Evolutionary conservation across 768 basidiomycete species (phyloP).

Genomic region (Hirschioporus abietinus): DNA sequence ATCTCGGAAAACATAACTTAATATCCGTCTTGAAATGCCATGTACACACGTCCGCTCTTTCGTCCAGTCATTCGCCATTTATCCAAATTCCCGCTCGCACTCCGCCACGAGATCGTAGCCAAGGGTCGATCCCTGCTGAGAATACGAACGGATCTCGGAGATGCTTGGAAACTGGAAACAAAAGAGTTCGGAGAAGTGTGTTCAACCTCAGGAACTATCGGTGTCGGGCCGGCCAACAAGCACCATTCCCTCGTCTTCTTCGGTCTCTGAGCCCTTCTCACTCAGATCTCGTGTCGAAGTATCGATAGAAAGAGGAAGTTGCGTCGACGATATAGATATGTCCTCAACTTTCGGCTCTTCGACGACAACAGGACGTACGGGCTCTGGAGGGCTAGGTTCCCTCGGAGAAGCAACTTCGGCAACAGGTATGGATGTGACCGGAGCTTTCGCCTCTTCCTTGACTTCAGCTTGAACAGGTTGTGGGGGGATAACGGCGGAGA

Average conservation of each 20-base stretch:
- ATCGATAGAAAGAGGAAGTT: not conserved
- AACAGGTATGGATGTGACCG: slow-evolving; percentile 6
- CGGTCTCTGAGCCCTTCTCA: slow-evolving; percentile 67
- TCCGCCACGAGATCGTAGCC: not conserved
- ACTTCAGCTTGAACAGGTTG: slow-evolving; percentile 11
- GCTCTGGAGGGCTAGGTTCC: not conserved
- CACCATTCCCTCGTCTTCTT: slow-evolving; percentile 83
- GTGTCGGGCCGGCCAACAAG: slow-evolving; percentile 56
- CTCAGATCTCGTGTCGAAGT: slow-evolving; percentile 35
- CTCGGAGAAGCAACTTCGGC: slow-evolving; percentile 2
- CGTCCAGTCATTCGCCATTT: not conserved
- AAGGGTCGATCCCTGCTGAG: not conserved
- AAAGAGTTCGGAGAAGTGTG: not conserved
- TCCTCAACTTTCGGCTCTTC: not conserved
- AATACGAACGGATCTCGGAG: not conserved
- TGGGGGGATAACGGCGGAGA: slow-evolving; percentile 52
- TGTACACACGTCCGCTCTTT: not conserved
- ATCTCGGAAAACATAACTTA: not conserved
- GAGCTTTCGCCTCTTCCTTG: slow-evolving; percentile 3
- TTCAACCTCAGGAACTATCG: not conserved
- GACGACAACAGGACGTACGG: slow-evolving; percentile 2
- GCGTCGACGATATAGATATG: not conserved
- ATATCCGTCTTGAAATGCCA: not conserved
- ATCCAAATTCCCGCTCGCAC: not conserved
- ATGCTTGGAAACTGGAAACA: not conserved